A percentile compares a stretch with the other conserved stretches of the same genome.
These are phyloP conservation scores for Suillus placidus DNA, from an alignment of 768 basidiomycete species.

Conservation along the genomic window DNA sequence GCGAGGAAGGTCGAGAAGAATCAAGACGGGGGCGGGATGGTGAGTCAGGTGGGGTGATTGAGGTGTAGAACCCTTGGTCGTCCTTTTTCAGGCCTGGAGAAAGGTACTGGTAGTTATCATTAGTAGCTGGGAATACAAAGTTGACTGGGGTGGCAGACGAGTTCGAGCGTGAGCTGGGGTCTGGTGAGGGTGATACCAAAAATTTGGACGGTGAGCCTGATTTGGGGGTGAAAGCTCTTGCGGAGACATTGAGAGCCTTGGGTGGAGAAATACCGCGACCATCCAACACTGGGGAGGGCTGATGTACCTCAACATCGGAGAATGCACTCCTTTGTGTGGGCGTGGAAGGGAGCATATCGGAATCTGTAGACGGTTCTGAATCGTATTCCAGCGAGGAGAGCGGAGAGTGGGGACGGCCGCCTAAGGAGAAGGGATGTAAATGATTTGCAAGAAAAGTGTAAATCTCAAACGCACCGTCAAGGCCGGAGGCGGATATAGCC, in stretches of 20 bases:
- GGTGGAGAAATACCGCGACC: conserved; percentile 4
- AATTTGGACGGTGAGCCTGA: conserved; percentile 31
- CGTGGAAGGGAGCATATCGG: conserved; percentile 11
- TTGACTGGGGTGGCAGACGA: conserved; percentile 21
- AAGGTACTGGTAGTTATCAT: conserved; percentile 28
- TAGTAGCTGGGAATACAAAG: conserved; percentile 54
- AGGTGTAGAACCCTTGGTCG: conserved; percentile 54
- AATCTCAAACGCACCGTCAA: conserved; percentile 9
- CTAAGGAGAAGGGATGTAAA: not conserved
- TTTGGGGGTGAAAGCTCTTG: conserved; percentile 48
- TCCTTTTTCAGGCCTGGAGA: conserved; percentile 53
- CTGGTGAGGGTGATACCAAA: conserved; percentile 20
- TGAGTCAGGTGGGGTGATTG: conserved; percentile 27
- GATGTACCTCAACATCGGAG: conserved; percentile 9
- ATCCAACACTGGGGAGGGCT: conserved; percentile 7
- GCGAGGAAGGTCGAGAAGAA: conserved; percentile 26
- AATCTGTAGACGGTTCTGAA: conserved; percentile 13
- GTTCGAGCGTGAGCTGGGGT: conserved; percentile 5
- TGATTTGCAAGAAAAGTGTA: not conserved
- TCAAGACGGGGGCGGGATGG: conserved; percentile 19
- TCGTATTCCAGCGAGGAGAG: conserved; percentile 14
- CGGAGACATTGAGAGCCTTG: conserved; percentile 42
- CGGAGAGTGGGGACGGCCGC: conserved; percentile 8
- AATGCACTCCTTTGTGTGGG: conserved; percentile 10
- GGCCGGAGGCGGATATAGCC: not conserved